These are phyloP conservation scores for Boletus bicolor DNA, from an alignment of 768 basidiomycete genomes.

Conservation along the genomic window DNA sequence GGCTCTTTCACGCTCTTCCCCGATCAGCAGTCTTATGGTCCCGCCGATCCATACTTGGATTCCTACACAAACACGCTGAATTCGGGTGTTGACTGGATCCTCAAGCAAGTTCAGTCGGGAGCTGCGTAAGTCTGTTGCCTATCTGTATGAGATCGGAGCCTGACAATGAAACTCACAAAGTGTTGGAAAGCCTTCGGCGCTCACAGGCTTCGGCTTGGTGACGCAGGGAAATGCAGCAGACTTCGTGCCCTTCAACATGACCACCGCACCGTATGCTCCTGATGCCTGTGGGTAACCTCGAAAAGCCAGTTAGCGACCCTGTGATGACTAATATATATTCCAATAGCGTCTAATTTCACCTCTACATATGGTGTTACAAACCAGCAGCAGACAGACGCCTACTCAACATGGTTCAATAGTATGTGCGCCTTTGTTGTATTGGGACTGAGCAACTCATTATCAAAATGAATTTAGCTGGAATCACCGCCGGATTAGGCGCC, in stretches of 20 bases:
- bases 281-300: constrained; percentile 26
- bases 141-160: background rate
- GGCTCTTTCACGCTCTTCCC: constrained; percentile 65
- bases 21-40: constrained; percentile 57
- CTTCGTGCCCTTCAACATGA: constrained; percentile 63
- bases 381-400: constrained; percentile 50
- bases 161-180: constrained; percentile 30
- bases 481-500: constrained; percentile 34
- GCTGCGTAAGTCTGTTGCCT: constrained; percentile 37
- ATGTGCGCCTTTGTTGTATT: constrained; percentile 13
- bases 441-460: constrained; percentile 3
- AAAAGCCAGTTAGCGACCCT: background rate
- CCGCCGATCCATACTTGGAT: constrained; percentile 46
- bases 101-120: constrained; percentile 42
- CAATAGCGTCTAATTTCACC: constrained; percentile 15
- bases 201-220: constrained; percentile 62
- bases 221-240: constrained; percentile 48
- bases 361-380: constrained; percentile 51
- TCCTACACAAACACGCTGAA: constrained; percentile 52
- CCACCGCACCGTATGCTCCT: constrained; percentile 40
- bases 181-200: constrained; percentile 50
- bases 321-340: constrained; percentile 1
- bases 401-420: constrained; percentile 52
- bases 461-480: constrained; percentile 33
- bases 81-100: constrained; percentile 55